Percentiles rank a stretch among this genome's conserved stretches.
Conservation (phyloP, 257 asterid genomes). For the Echites panduratus region DNA sequence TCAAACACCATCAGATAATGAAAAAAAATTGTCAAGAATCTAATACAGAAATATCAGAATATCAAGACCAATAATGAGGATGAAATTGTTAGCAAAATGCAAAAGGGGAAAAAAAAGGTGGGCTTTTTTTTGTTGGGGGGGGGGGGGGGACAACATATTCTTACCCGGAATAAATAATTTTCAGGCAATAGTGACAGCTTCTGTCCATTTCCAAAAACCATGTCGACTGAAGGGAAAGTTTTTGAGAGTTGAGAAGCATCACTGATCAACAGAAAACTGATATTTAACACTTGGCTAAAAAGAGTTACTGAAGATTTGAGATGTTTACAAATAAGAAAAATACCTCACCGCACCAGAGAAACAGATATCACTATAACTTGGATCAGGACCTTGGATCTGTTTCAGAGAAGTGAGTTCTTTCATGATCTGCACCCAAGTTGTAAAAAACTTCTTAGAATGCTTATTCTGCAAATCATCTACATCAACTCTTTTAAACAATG, state of each 20-base stretch:
- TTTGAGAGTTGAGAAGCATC: constrained; percentile 60
- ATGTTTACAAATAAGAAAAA: constrained; percentile 2
- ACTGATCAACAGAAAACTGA: constrained; percentile 45
- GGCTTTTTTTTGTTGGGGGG: too few species aligned
- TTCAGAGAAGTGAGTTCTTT: constrained; percentile 62
- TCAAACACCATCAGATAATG: not conserved
- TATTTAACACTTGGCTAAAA: constrained; percentile 18
- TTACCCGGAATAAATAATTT: constrained; percentile 93
- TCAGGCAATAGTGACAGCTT: constrained; percentile 85
- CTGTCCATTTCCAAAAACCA: constrained; percentile 80
- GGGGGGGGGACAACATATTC: too few species aligned
- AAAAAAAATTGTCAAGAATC: constrained; percentile 6
- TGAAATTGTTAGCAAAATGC: not conserved
- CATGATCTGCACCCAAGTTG: constrained; percentile 51
- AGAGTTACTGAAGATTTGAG: not conserved
- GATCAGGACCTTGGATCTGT: constrained; percentile 86
- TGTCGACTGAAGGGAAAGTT: constrained; percentile 78
- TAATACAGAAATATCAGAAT: not conserved
- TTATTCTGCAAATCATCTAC: not conserved
- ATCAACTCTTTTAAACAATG: not conserved
- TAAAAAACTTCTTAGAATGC: not conserved
- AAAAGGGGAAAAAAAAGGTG: not conserved
- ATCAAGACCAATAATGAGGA: not conserved
- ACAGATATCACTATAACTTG: constrained; percentile 84
- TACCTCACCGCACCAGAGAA: constrained; percentile 99